A percentile compares a stretch with the other conserved stretches of the same genome.
phyloP scores from a whole-genome alignment of 108 stramenopile genomes.

The Skeletonema grethae region DNA sequence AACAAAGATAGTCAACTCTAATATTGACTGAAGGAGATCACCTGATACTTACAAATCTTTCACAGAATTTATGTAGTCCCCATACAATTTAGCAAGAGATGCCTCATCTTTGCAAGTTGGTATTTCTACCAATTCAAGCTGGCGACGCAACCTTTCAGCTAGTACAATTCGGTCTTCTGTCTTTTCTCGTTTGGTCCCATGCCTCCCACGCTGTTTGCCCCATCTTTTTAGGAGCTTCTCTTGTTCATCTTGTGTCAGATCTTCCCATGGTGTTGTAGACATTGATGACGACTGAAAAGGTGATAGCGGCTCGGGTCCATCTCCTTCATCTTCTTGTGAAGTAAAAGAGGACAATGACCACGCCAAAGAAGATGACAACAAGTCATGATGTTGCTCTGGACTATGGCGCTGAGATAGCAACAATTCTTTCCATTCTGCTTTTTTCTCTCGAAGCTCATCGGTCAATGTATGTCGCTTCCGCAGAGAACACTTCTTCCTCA shows the following conservation, averaged over 20 bases:
- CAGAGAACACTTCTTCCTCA: slow-evolving; percentile 34
- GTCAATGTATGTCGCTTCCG: slow-evolving; percentile 33
- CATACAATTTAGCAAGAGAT: background rate
- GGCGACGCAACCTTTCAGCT: slow-evolving; percentile 63
- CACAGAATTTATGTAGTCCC: slow-evolving; percentile 5
- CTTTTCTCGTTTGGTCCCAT: slow-evolving; percentile 49
- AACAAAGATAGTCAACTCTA: too few species aligned
- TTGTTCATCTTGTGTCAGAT: slow-evolving; percentile 18
- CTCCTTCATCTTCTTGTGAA: background rate
- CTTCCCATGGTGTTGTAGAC: slow-evolving; percentile 8
- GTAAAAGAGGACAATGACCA: slow-evolving; percentile 30
- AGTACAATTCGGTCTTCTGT: slow-evolving; percentile 69
- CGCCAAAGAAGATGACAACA: slow-evolving; percentile 15
- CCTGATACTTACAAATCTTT: background rate
- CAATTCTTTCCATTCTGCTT: slow-evolving; percentile 30
- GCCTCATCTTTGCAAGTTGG: background rate
- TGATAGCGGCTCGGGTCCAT: background rate
- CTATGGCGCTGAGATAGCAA: background rate
- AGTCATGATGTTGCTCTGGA: background rate
- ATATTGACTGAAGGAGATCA: too few species aligned
- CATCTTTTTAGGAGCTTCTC: slow-evolving; percentile 48
- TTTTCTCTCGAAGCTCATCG: slow-evolving; percentile 27
- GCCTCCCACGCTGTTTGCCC: slow-evolving; percentile 47
- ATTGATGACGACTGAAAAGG: background rate
- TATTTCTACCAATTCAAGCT: slow-evolving; percentile 38